Conservation (phyloP, 2,329 filamentous ascomycete species). For the Metarhizium robertsii region DNA sequence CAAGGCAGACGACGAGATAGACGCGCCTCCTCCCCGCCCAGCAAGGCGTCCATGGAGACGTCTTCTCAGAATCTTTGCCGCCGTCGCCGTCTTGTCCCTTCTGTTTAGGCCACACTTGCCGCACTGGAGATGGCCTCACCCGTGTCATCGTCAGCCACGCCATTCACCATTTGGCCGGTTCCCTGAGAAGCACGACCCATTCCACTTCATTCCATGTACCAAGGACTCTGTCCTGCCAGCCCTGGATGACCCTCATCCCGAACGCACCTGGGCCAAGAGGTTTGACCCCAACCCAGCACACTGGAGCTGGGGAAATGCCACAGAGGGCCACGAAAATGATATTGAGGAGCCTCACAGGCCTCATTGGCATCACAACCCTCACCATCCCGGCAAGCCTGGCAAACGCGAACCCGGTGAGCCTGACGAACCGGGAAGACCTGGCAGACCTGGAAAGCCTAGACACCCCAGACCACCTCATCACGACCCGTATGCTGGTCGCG, state of each 20-base stretch:
- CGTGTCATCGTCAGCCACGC: constrained; percentile 1
- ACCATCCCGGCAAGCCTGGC: neutral
- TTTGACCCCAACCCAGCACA: constrained; percentile 34
- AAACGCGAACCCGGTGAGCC: neutral
- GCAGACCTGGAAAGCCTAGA: neutral
- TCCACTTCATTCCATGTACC: constrained; percentile 39
- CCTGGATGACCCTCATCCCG: constrained; percentile 28
- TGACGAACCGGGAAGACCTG: neutral
- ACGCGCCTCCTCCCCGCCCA: neutral
- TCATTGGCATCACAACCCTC: neutral
- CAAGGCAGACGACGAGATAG: neutral
- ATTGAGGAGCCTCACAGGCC: no score
- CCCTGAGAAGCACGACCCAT: constrained; percentile 32
- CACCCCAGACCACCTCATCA: constrained; percentile 1
- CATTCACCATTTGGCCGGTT: constrained; percentile 18
- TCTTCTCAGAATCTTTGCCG: neutral
- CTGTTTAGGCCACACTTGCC: neutral
- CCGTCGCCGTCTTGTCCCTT: constrained; percentile 1
- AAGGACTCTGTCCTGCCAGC: constrained; percentile 27
- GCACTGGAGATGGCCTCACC: constrained; percentile 5
- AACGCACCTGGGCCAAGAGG: constrained; percentile 27
- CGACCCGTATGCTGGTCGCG: constrained; percentile 27
- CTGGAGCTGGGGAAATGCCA: constrained; percentile 35
- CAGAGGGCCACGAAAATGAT: neutral
- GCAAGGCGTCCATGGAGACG: neutral